These are phyloP conservation scores for Ochetophila trinervis DNA, from an alignment of 306 rosid species.

Conservation along the genomic window DNA sequence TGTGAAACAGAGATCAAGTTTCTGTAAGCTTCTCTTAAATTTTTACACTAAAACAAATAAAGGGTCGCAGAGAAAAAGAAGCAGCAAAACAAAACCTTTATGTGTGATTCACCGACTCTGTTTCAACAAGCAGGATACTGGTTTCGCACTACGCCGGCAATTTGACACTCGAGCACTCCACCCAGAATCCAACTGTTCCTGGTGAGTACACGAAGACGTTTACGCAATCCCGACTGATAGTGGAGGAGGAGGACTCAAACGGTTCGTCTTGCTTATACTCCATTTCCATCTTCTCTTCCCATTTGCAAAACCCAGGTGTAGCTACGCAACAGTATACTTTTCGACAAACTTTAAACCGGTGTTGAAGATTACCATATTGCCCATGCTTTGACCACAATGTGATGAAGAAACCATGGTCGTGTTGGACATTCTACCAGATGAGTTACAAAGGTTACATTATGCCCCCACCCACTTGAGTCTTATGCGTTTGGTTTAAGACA, in stretches of 20 bases:
- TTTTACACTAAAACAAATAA: neutral
- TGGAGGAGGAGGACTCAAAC: slow-evolving; percentile 16
- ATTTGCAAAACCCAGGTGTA: slow-evolving; percentile 24
- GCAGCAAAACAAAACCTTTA: neutral
- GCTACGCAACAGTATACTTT: slow-evolving; percentile 33
- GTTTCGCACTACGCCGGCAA: slow-evolving; percentile 8
- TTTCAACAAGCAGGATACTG: slow-evolving; percentile 6
- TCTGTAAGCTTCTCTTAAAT: too few species aligned
- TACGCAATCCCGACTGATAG: neutral
- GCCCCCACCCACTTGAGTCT: slow-evolving; percentile 16
- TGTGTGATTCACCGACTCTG: neutral
- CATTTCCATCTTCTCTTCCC: slow-evolving; percentile 19
- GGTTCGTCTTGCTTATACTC: slow-evolving; percentile 27
- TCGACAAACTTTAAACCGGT: slow-evolving; percentile 17
- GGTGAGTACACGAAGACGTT: slow-evolving; percentile 11
- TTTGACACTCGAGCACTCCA: slow-evolving; percentile 13
- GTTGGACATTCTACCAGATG: slow-evolving; percentile 17
- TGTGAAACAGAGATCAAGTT: too few species aligned
- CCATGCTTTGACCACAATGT: slow-evolving; percentile 20
- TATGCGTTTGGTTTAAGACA: slow-evolving; percentile 25
- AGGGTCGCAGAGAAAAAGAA: neutral
- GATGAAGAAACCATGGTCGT: slow-evolving; percentile 15
- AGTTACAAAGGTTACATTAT: slow-evolving; percentile 20
- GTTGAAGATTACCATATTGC: slow-evolving; percentile 16
- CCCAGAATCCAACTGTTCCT: slow-evolving; percentile 2